These are phyloP conservation scores for Juglanconis oblonga DNA, from an alignment of 2,329 filamentous ascomycete genomes.

Conservation along the genomic window DNA sequence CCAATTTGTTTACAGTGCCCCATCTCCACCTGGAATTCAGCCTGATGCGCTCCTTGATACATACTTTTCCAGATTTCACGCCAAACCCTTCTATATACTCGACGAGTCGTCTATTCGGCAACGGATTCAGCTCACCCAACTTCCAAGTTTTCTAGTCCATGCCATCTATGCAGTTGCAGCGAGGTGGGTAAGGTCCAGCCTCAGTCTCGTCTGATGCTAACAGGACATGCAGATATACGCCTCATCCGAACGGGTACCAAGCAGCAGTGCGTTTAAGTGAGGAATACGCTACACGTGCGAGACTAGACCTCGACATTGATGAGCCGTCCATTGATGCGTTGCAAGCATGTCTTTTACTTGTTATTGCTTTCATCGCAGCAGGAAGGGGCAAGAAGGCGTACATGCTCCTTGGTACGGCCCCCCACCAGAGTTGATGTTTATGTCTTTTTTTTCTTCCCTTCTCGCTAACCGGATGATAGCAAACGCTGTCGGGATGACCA, in stretches of 20 bases:
- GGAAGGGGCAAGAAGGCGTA: conserved; percentile 83
- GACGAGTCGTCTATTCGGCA: conserved; percentile 75
- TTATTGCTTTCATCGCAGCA: conserved; percentile 71
- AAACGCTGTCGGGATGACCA: conserved; percentile 76
- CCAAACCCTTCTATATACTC: conserved; percentile 77
- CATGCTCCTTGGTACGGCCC: conserved; percentile 69
- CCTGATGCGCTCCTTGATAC: conserved; percentile 68
- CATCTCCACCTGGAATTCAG: conserved; percentile 42
- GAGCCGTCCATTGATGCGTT: conserved; percentile 77
- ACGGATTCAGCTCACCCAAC: conserved; percentile 64
- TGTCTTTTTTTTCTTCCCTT: neutral
- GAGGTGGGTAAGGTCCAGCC: conserved; percentile 43
- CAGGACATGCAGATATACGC: conserved; percentile 57
- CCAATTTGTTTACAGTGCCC: conserved; percentile 36
- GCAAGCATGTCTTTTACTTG: conserved; percentile 72
- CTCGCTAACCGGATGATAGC: conserved; percentile 47
- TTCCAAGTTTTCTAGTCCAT: conserved; percentile 53
- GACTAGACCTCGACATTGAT: conserved; percentile 71
- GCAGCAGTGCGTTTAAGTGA: conserved; percentile 67
- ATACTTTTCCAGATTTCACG: conserved; percentile 77
- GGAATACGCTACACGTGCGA: conserved; percentile 68
- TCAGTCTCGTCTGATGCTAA: conserved; percentile 20
- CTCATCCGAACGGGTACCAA: conserved; percentile 64
- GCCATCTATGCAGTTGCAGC: conserved; percentile 61
- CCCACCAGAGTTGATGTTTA: neutral